Base-by-base conservation (phyloP, 164 flowering plant genomes). In the Tetracentron sinense region DNA sequence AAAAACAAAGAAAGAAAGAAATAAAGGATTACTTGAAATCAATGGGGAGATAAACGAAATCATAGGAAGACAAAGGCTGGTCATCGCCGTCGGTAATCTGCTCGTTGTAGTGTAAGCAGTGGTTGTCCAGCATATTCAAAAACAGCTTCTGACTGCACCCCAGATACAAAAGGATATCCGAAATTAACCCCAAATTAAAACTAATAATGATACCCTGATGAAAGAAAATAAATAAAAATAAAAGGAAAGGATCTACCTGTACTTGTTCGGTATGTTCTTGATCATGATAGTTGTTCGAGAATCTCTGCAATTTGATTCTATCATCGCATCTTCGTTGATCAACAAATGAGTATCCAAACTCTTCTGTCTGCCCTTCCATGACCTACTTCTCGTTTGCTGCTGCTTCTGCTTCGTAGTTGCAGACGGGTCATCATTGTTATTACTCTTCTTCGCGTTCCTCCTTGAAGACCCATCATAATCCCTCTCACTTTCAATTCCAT, bases 181-280 rank as follows among this genome's bases (percentile, higher is more conserved):
- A n/a, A n/a, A n/a, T n/a, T n/a, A 60, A 17, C n/a, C n/a, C n/a
- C 61, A 51, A 19, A 12, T 25, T 25, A 51, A 0, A 51, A 49
- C 16, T 8, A 38, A 26, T 22, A 63, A 21, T 22, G 49, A 51
- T n/a, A 56, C n/a, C n/a, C 23, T 44, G 50, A 50, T 4, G 7
- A 12, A 65, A 7, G n/a, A n/a, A n/a, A n/a, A n/a, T n/a, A 21
- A 19, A 15, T 7, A 20, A 65, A 60, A 70, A 22, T 56, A 55
- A 54, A 26, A 19, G 46, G 42, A 48, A 59, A 58, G n/a, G n/a
- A n/a, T 33, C n/a, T 48, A 87, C 97, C 97, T 90, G 83, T 93
- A 93, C 73, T 93, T 93, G 79, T 93, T 93, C 67, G 98, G 98
- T 60, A 93, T 89, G 91, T 93, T 93, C 76, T 93, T 93, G 66